Base-by-base conservation (phyloP, 129 eudicot species). In the Escallonia herrerae region DNA sequence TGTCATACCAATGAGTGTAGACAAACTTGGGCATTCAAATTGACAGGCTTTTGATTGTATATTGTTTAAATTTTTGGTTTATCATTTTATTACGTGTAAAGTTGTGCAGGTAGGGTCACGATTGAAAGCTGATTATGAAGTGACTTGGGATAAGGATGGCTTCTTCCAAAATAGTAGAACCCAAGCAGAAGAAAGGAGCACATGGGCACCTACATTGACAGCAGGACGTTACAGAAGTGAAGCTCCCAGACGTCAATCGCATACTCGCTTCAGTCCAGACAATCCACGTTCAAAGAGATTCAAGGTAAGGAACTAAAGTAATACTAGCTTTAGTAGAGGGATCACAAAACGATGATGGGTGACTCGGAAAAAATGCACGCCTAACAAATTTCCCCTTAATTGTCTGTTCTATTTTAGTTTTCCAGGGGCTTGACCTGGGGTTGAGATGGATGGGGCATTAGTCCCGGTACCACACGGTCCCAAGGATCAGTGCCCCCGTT, bases 101-200 rank as follows among this genome's bases (percentile, higher is more conserved):
- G 49, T 44, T 53, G 37, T 77, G 77, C 83, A 88, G 96, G 77
- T 85, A 88, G 98, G 98, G 56, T 85, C 98, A 33, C 95, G 95
- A 8, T 68, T 93, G 76, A 83, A 67, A 62, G 91, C 98, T 71
- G 96, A 93, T 77, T 88, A 93, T 77, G 95, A 88, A 66, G 93
- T 86, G 38, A 81, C 69, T 44, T 93, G 95, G 96, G 98, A 88
- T 70, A 88, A 83, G 55, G 95, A 85, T 37, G 85, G 79, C 39
- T 43, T 69, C 33, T 85, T 80, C 63, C 75, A 74, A 77, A 74
- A 79, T 79, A 71, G 79, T 58, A 83, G 79, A 72, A 71, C 78
- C 70, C 80, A 74, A 72, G 63, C 59, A 65, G 87, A 83, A 60
- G 89, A 76, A 63, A 69, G 78, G 9, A 64, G 55, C 59, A 74